Evolutionary conservation across 1,284 basidiomycete species (phyloP), one percentile per base, ranked within the genome.

Genomic region (Leccinum pachyderme): DNA sequence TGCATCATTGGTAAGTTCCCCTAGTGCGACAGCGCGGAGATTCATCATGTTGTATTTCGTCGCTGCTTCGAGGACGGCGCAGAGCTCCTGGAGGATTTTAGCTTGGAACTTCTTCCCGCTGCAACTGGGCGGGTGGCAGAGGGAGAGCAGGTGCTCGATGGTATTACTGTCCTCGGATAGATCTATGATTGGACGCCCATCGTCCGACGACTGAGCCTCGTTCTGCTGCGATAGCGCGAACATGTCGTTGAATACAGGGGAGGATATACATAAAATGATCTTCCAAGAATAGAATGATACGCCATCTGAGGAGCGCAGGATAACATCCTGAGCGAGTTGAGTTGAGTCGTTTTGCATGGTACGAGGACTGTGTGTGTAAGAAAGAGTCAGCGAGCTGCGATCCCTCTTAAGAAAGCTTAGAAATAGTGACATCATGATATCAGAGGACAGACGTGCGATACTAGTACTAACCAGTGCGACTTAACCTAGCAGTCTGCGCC

Each of bases 191-290:
- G 66, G 64, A 22, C 53, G 52, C 35, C 32, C 54, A 13, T 60
- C 49, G 12, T 48, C n/a, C 11, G 37, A 12, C 9, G 18, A 13
- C n/a, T 3, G 7, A 4, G 18, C 18, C 3, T 50, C 35, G 7
- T 24, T 18, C n/a, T 28, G 57, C 25, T 65, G 61, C 7, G 63
- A 59, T 12, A 70, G 35, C 5, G 59, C 46, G 52, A 72, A 67
- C 67, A 70, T 68, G 41, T 45, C 57, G 8, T 57, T 55, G 54
- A 73, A 72, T 3, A 74, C 51, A 0, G 68, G 63, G 9, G 65
- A 73, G 1, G 61, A 57, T 1, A 69, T 47, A 12, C 64, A 63
- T 12, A 72, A 47, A 2, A 72, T 24, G 5, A 54, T 37, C 18
- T 61, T 67, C 56, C 65, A 64, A 13, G 67, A 61, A 22, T 61